Conservation (phyloP, 2,329 filamentous ascomycete genomes). For the Ophiostoma himal-ulmi region DNA sequence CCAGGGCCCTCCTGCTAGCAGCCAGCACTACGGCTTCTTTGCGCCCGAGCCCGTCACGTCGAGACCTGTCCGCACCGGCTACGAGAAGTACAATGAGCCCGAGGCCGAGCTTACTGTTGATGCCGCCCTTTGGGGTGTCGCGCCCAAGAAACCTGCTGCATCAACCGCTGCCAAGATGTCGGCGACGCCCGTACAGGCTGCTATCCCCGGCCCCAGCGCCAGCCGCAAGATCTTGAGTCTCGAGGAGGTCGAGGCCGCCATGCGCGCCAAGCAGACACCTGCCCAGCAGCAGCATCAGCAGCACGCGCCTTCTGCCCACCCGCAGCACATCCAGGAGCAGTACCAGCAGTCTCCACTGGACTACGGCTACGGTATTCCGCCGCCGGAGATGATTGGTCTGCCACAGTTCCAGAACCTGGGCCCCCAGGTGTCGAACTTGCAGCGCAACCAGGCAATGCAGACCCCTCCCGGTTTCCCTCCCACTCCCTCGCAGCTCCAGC, state of each 20-base stretch:
- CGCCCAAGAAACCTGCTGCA: constrained; percentile 49
- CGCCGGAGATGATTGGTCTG: constrained; percentile 21
- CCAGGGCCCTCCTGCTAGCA: constrained; percentile 26
- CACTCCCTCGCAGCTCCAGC: constrained; percentile 27
- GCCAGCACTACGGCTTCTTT: constrained; percentile 25
- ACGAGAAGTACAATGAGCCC: constrained; percentile 86
- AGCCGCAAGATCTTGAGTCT: constrained; percentile 84
- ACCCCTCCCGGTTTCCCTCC: constrained; percentile 34
- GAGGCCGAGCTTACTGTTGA: constrained; percentile 89
- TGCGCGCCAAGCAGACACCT: constrained; percentile 62
- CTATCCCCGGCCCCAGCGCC: constrained; percentile 33
- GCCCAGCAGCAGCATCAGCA: constrained; percentile 24
- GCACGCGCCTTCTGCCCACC: constrained; percentile 27
- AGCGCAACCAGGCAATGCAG: constrained; percentile 46
- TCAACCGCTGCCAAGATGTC: constrained; percentile 23
- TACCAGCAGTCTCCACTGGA: constrained; percentile 27
- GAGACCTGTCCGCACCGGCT: constrained; percentile 70
- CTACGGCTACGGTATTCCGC: constrained; percentile 20
- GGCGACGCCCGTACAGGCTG: constrained; percentile 19
- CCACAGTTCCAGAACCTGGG: constrained; percentile 36
- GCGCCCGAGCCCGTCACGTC: constrained; percentile 28
- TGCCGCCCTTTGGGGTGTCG: constrained; percentile 84
- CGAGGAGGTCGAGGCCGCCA: constrained; percentile 92
- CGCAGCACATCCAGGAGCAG: constrained; percentile 30
- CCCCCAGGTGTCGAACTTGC: constrained; percentile 46